Evolutionary conservation across 768 basidiomycete species (phyloP).

Genomic region (Termitomyces sp.): DNA sequence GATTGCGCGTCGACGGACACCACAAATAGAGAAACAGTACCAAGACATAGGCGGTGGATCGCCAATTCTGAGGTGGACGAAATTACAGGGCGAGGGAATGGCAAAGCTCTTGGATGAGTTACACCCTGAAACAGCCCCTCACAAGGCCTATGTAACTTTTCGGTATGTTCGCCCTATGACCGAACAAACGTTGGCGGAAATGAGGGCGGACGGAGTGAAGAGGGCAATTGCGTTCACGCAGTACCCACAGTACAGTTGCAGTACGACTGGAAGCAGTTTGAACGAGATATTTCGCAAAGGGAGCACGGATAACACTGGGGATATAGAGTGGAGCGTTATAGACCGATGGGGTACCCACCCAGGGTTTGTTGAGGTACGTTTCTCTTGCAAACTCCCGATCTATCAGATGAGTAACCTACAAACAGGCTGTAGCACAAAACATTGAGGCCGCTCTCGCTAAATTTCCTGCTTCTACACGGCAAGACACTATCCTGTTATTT

Average conservation of each 20-base stretch:
- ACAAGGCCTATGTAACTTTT: slow-evolving; percentile 95
- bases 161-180: slow-evolving; percentile 91
- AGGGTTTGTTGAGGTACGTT: slow-evolving; percentile 85
- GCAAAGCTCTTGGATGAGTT: slow-evolving; percentile 87
- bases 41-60: slow-evolving; percentile 93
- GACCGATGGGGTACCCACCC: slow-evolving; percentile 97
- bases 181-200: slow-evolving; percentile 71
- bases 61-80: slow-evolving; percentile 89
- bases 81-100: slow-evolving; percentile 87
- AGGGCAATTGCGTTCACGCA: slow-evolving; percentile 95
- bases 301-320: slow-evolving; percentile 54
- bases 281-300: slow-evolving; percentile 83
- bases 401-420: slow-evolving; percentile 4
- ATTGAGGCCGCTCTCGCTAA: slow-evolving; percentile 77
- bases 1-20: slow-evolving; percentile 87
- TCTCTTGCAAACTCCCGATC: background rate
- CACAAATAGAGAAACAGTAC: slow-evolving; percentile 93
- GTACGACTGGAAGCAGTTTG: slow-evolving; percentile 94
- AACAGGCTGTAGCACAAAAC: slow-evolving; percentile 85
- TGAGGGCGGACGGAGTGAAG: slow-evolving; percentile 88
- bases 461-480: slow-evolving; percentile 67
- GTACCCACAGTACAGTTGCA: slow-evolving; percentile 98
- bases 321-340: slow-evolving; percentile 93
- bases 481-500: slow-evolving; percentile 82
- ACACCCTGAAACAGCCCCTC: slow-evolving; percentile 89